Conservation (phyloP, 257 asterid genomes). For the Thymus mandschuricus region DNA sequence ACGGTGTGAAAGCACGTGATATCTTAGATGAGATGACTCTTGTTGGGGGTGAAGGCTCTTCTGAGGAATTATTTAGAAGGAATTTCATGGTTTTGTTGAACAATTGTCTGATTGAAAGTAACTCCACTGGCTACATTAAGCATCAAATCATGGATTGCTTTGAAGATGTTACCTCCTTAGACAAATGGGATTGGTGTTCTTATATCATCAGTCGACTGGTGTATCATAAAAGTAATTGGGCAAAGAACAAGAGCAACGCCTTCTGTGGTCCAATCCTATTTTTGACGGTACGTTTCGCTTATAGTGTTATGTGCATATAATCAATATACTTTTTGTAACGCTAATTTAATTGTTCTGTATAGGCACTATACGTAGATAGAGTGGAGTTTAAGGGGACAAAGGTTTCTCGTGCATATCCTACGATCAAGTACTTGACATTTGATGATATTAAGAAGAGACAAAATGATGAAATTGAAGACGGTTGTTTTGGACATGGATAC, state of each 20-base stretch:
- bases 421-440: neutral
- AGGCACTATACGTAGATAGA: neutral
- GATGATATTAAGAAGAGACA: neutral
- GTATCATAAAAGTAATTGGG: neutral
- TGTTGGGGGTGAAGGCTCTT: neutral
- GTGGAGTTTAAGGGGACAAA: neutral
- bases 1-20: neutral
- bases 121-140: neutral
- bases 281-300: neutral
- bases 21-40: neutral
- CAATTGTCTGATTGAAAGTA: neutral
- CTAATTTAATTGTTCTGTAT: too few relatives aligned
- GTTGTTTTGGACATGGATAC: neutral
- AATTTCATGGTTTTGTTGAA: neutral
- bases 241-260: too few relatives aligned
- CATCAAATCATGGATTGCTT: neutral
- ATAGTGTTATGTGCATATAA: too few relatives aligned
- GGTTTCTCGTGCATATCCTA: neutral
- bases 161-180: neutral
- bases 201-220: neutral
- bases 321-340: too few relatives aligned
- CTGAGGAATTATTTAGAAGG: neutral
- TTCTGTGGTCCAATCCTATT: neutral
- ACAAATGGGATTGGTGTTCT: neutral
- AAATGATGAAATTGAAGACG: neutral